A percentile compares a stretch with the other conserved stretches of the same genome.
phyloP scores from a whole-genome alignment of 148 eudicot species.

The Rhododendron ovatum region DNA sequence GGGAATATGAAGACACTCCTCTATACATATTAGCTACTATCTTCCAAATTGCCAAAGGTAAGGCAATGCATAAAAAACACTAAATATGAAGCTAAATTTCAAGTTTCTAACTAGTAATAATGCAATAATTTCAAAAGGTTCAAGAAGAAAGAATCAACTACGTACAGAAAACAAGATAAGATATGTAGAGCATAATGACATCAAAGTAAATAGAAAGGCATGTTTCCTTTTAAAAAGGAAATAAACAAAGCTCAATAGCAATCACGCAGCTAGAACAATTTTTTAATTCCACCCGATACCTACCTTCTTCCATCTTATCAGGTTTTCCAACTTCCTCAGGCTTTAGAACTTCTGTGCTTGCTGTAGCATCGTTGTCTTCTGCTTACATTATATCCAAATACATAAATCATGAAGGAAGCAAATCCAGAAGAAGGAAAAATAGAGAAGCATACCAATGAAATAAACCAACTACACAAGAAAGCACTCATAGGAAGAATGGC shows the following conservation, averaged over 20 bases:
- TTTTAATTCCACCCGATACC: background rate
- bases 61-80: background rate
- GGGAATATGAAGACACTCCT: background rate
- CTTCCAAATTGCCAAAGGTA: background rate
- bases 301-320: conserved; percentile 59
- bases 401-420: background rate
- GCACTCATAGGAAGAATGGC: background rate
- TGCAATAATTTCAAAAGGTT: background rate
- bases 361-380: conserved; percentile 38
- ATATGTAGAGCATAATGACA: background rate
- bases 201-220: background rate
- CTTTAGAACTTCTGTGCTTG: conserved; percentile 31
- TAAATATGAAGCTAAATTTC: background rate
- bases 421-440: background rate
- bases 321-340: conserved; percentile 35
- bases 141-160: background rate
- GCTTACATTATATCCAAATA: conserved; percentile 8
- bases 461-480: background rate
- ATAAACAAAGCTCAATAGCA: background rate
- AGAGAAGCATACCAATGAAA: background rate
- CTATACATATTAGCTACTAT: background rate
- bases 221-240: background rate
- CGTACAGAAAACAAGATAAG: background rate
- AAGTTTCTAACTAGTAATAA: background rate
- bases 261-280: background rate